Evolutionary conservation across 177 flowering plant genomes (phyloP).

Genomic region (Vitis hybrid): DNA sequence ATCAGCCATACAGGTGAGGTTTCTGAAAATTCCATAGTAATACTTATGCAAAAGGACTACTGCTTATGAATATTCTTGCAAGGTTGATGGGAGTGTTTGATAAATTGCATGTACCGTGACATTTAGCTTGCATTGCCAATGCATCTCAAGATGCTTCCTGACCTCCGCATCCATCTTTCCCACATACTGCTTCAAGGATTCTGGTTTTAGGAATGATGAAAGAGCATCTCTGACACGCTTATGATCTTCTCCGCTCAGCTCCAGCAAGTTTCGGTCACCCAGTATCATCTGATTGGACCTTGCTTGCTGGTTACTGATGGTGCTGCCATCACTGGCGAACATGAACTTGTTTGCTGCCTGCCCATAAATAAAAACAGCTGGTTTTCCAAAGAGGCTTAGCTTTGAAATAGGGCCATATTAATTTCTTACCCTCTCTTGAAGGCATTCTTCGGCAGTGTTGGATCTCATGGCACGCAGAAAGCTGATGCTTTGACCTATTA

Average conservation of each 20-base stretch:
- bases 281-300: constrained; percentile 23
- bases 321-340: constrained; percentile 20
- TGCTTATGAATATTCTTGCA: neutral
- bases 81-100: neutral
- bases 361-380: constrained; percentile 38
- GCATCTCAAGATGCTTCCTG: constrained; percentile 27
- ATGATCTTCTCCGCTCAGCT: constrained; percentile 9
- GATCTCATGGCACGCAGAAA: constrained; percentile 29
- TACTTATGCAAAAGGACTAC: neutral
- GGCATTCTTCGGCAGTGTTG: constrained; percentile 41
- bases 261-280: constrained; percentile 29
- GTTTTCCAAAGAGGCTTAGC: constrained; percentile 37
- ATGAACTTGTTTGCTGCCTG: constrained; percentile 44
- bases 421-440: constrained; percentile 20
- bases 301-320: constrained; percentile 20
- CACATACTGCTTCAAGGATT: constrained; percentile 37
- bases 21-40: too few species aligned
- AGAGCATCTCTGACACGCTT: constrained; percentile 33
- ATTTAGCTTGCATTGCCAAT: constrained; percentile 37
- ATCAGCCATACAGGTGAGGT: neutral
- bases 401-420: constrained; percentile 42
- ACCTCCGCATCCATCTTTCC: constrained; percentile 38
- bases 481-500: constrained; percentile 38
- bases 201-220: constrained; percentile 35
- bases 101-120: constrained; percentile 25